Base-by-base conservation (phyloP, 179 eudicot species). In the Beta lomatogona region DNA sequence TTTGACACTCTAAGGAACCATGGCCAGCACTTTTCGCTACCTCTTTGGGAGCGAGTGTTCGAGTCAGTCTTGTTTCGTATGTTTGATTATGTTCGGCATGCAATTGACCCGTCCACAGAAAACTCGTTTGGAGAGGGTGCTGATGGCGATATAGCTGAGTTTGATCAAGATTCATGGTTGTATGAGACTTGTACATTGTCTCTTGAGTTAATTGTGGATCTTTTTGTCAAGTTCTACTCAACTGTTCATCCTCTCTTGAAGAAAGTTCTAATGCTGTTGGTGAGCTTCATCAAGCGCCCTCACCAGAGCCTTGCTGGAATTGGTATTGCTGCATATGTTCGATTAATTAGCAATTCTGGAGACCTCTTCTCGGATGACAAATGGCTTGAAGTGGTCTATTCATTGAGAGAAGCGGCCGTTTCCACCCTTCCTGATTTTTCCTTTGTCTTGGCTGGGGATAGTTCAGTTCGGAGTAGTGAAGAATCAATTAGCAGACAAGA, bases 251-350 rank as follows among this genome's bases (percentile, higher is more conserved):
- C 98, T 79, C 97, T 96, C 82, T 78, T 94, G 83, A 88, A 82
- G 82, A 96, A 93, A 85, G 97, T 96, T 72, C 82, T 96, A 86
- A 86, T 80, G 87, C 86, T 94, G 72, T 84, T 96, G 64, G 97
- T 94, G 83, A 92, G 93, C 84, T 96, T 96, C 82, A 93, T 94
- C 73, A 91, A 90, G 64, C 97, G 98, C 73, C 97, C 99, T 69
- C 98, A 96, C 80, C 98, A 96, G 85, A 96, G 99, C 88, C 94
- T 96, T 57, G 98, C 97, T 82, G 99, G 99, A 75, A 93, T 94
- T 28, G 98, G 99, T 71, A 92, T 96, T 87, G 97, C 97, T 85
- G 98, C 98, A 79, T 94, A 90, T 88, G 98, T 94, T 77, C 94
- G 99, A 73, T 80, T 96, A 84, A 89, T 94, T 85, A 96, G 93